Evolutionary conservation across 257 asterid species (phyloP), one percentile per base, ranked within the genome.

Genomic region (Solanum piurae): DNA sequence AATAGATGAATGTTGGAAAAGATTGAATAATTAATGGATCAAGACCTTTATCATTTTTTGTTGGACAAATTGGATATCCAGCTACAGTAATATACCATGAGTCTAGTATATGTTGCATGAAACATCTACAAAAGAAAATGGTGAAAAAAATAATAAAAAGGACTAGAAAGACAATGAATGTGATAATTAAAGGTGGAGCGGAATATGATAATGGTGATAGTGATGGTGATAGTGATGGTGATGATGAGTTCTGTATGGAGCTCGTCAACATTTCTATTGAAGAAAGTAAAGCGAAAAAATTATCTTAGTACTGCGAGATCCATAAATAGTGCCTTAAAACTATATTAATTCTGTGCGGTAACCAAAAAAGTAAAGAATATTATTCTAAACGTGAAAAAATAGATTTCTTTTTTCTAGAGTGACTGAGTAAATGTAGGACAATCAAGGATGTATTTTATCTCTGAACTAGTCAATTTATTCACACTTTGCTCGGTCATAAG

Each of bases 71-170:
- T 9, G 94, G 93, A 0, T 89, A 29, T 29, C 88, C 87, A 34
- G 87, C 14, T 31, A 93, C 89, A 58, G 68, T 86, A 37, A 90
- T 89, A 55, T 91, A 94, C 96, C 95, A 92, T 12, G 97, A 73
- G 88, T 93, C 88, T 38, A 94, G 85, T 25, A 94, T 29, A 72
- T 92, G 93, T 36, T 95, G 94, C 91, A 94, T 77, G 91, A 95
- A 90, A 83, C 96, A 95, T 33, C 94, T 88, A 46, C 98, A 95
- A 49, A 96, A 95, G 72, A 94, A 95, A 12, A 97, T 82, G 49
- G 95, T 91, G 89, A 95, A 95, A 83, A 97, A 93, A 5, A 96
- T 94, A 25, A 93, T 73, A 55, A 95, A 95, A 91, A 97, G 93
- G 83, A 93, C 90, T 2, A 94, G 16, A 64, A 97, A 94, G 69